Base-by-base conservation (phyloP, 2,329 filamentous ascomycete genomes). In the Cladosporium oxysporum region DNA sequence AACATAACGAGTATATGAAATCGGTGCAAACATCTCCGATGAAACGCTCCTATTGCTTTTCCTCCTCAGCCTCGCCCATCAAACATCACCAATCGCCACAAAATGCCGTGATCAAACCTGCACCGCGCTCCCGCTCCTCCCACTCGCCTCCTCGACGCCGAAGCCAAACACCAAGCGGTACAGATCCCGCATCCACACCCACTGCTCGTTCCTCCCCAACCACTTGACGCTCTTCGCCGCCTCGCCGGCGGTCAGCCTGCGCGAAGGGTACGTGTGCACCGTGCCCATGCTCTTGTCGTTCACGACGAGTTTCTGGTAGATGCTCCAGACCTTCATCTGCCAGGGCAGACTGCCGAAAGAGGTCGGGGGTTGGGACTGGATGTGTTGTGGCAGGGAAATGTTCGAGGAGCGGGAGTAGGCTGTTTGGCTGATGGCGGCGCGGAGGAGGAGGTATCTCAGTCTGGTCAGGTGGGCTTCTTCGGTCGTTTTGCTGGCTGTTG, bases 151-250 rank as follows among this genome's bases (percentile, higher is more conserved):
- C 64, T 97, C 92, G 18, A 92, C 79, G 58, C 90, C 87, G 74
- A 94, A 94, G 3, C 92, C 91, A 76, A 96, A 96, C 2, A 97
- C 92, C 49, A 94, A 83, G 62, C 87, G 86, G 80, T 91, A 97
- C 16, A 97, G 82, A 72, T 97, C 93, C 59, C 88, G 84, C 69
- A 97, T 80, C 83, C 94, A 97, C 10, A 82, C 82, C 77, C 95
- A 95, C 72, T 93, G 88, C 65, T 87, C 84, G 31, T 87, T 88
- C 65, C 87, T 83, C 62, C 86, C 86, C 86, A 97, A 91, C 82
- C 89, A 90, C 62, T 85, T 83, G 7, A 97, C 90, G 59, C 91
- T 91, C 76, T 89, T 90, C 41, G 91, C 91, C 68, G 96, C 87
- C 71, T 97, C 93, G n/a, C 83, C 79, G 0, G 91, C 91, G 3